Evolutionary conservation across 371 early-diverging fungal species (phyloP).

Genomic region (Lichtheimia hyalospora): DNA sequence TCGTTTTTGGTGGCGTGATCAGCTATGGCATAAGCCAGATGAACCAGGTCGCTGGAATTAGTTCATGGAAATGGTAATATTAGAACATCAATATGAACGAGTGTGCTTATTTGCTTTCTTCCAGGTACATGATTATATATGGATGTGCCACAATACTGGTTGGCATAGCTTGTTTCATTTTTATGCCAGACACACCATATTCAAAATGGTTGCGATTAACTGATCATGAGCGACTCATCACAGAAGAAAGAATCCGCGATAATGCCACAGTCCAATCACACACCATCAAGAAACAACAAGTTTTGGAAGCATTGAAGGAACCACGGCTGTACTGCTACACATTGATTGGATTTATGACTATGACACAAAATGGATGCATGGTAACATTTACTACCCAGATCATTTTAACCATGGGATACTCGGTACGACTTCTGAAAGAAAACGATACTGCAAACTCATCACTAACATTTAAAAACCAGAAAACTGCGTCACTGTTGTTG

Average conservation of each 20-base stretch:
- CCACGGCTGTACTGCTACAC: slow-evolving; percentile 26
- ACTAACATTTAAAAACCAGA: neutral
- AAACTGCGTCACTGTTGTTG: neutral
- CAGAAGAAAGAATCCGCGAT: slow-evolving; percentile 30
- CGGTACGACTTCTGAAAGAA: slow-evolving; percentile 16
- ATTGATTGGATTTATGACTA: slow-evolving; percentile 21
- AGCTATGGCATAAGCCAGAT: slow-evolving; percentile 54
- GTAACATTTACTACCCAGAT: slow-evolving; percentile 30
- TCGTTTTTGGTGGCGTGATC: slow-evolving; percentile 51
- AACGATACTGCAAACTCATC: neutral
- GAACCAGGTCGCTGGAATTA: slow-evolving; percentile 14
- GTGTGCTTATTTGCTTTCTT: neutral
- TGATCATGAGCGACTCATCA: slow-evolving; percentile 28
- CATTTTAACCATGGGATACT: slow-evolving; percentile 29
- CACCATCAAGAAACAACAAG: slow-evolving; percentile 26
- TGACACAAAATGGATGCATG: slow-evolving; percentile 28
- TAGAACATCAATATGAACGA: neutral
- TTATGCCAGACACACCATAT: slow-evolving; percentile 34
- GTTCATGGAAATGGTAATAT: slow-evolving; percentile 15
- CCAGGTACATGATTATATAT: slow-evolving; percentile 17
- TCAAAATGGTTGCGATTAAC: slow-evolving; percentile 22
- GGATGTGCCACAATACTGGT: slow-evolving; percentile 22
- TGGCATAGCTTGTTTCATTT: slow-evolving; percentile 31
- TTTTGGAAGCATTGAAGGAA: slow-evolving; percentile 31
- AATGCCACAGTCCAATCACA: slow-evolving; percentile 14